Base-by-base conservation (phyloP, 148 eudicot genomes). In the Hydrangea macrophylla region DNA sequence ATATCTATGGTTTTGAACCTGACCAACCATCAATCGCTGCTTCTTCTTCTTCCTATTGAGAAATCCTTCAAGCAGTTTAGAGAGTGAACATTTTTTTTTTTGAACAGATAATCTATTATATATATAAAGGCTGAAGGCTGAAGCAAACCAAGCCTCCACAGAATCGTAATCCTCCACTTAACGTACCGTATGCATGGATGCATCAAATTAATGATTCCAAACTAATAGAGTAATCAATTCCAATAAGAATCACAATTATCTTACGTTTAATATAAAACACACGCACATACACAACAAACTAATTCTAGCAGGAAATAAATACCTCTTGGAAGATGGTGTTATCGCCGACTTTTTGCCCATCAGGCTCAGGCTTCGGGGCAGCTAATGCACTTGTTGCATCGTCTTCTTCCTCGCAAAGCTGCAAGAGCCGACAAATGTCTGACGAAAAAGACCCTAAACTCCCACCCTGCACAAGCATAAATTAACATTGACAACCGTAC, bases 401-500 rank as follows among this genome's bases (percentile, higher is more conserved):
- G 77, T 95, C 99, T 81, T 95, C 93, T 83, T 95, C 99, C 66
- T 88, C 99, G 80, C 84, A 78, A 23, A 84, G 81, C 65, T 82
- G 92, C 79, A 95, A 76, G 70, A 90, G 75, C 77, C 97, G 80
- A 70, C 70, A 79, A 70, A 95, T 89, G 59, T 95, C 97, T 3
- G 96, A 71, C 31, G 98, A 90, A 78, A 90, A 86, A 45, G 86
- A 71, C 53, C 89, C 92, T 56, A 81, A 73, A 77, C 94, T 89
- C 64, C 81, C 97, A 71, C 84, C 92, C 99, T 94, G 81, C 82
- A 90, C 44, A 60, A 36, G 22, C 66, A 72, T 24, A 40, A 45
- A 61, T 28, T 54, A n/a, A 64, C 71, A 58, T 65, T 32, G 53
- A 73, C 35, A 45, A 40, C 27, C 35, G 15, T 1, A 64, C 35